Evolutionary conservation across 1,284 basidiomycete genomes (phyloP), one percentile per base, ranked within the genome.

Genomic region (Cutaneotrichosporon arboriforme): DNA sequence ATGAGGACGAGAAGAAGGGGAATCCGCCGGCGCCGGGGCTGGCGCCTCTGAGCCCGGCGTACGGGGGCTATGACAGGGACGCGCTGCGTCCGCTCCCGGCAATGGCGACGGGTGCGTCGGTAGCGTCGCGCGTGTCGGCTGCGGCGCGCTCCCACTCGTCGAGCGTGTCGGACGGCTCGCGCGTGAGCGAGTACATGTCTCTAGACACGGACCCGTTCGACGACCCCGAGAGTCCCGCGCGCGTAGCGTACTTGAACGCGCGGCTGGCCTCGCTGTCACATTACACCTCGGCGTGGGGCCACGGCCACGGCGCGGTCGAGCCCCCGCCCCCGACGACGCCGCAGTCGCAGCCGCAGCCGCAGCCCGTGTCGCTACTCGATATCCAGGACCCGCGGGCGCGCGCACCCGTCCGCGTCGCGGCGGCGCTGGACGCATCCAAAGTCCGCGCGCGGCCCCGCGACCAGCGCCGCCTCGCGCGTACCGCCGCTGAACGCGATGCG

Each of bases 301-400:
- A 14, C 26, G 26, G 26, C 10, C 2, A 14, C n/a, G n/a, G n/a
- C 17, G 10, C 20, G 15, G 13, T 35, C 20, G 23, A 31, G 18
- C 43, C 43, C 3, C 43, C 33, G 17, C 26, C 43, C 3, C 43
- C 33, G 17, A 5, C 17, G 5, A 14, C 26, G 26, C 26, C 33
- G 10, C 20, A 8, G 13, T 35, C 20, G 23, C n/a, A 7, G 31
- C 43, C 33, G 17, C 12, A 17, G 33, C 31, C 33, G n/a, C 33
- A 34, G 20, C 43, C 43, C 31, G 5, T 45, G 18, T 45, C 43
- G 8, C 43, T 45, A 9, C 43, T 36, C 18, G 43, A 45, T 33
- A 45, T 45, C 33, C 43, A 45, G 43, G 43, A 45, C 33, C 43
- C 43, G 13, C 33, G 34, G 43, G 17, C 43, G 33, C 43, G 43